Conservation (phyloP, 441 rosid species). For the Macaranga tanarius region DNA sequence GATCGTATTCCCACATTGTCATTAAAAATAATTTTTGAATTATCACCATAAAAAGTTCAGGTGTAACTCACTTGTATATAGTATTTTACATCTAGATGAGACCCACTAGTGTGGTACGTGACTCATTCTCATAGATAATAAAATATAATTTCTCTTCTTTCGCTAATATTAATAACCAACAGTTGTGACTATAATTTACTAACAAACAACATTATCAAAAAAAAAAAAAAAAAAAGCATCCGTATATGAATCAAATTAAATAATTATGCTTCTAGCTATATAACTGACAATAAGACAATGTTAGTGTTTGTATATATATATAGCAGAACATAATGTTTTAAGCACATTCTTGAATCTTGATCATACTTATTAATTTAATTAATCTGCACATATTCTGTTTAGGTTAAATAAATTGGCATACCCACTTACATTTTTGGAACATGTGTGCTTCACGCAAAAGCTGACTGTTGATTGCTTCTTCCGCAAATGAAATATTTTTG, state of each 20-base stretch:
- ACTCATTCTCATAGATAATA: too few species aligned
- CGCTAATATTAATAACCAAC: too few species aligned
- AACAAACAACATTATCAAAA: too few species aligned
- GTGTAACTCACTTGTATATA: too few species aligned
- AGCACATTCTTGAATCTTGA: conserved; percentile 11
- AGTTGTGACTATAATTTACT: too few species aligned
- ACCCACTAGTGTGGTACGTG: too few species aligned
- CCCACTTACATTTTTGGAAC: background rate
- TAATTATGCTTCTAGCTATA: conserved; percentile 6
- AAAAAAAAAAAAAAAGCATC: background rate
- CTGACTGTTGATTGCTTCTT: background rate
- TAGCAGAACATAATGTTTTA: background rate
- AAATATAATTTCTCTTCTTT: too few species aligned
- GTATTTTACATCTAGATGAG: too few species aligned
- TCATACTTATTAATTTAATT: background rate
- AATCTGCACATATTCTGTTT: background rate
- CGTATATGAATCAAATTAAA: background rate
- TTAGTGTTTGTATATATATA: background rate
- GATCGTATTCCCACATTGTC: too few species aligned
- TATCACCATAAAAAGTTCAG: too few species aligned
- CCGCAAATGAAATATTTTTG: background rate
- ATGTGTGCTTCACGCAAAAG: background rate
- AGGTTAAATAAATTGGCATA: background rate
- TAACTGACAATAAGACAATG: background rate
- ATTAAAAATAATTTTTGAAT: too few species aligned